phyloP scores from a whole-genome alignment of 2,329 filamentous ascomycete genomes.

The Colletotrichum chrysophilum region DNA sequence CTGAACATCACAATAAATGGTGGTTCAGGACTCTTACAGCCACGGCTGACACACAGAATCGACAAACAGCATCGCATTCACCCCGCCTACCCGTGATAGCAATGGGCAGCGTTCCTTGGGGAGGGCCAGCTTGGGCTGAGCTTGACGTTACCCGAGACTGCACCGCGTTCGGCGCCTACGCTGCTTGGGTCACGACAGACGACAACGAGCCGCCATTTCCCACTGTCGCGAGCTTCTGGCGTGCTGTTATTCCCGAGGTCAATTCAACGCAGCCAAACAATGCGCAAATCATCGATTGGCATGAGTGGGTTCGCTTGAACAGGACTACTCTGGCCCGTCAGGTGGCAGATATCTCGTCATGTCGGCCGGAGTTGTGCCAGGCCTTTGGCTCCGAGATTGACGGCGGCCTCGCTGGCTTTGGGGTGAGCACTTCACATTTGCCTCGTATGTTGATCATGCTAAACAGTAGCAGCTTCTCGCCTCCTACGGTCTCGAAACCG shows the following conservation, averaged over 20 bases:
- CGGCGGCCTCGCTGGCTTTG: background rate
- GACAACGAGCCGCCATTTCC: constrained; percentile 1
- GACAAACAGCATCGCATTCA: no score
- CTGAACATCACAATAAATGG: background rate
- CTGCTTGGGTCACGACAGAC: constrained; percentile 3
- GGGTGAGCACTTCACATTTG: background rate
- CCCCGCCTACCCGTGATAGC: background rate
- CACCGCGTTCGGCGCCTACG: constrained; percentile 1
- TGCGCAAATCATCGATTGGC: constrained; percentile 3
- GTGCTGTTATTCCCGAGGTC: background rate
- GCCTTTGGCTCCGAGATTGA: constrained; percentile 5
- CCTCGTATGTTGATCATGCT: background rate
- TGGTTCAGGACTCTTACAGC: background rate
- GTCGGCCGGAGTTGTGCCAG: background rate
- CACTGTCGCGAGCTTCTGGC: constrained; percentile 7
- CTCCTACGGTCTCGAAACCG: background rate
- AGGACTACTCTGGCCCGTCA: background rate
- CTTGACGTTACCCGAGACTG: background rate
- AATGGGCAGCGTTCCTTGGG: background rate
- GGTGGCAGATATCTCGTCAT: background rate
- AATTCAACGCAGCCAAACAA: background rate
- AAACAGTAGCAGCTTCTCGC: background rate
- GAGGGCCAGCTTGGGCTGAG: background rate
- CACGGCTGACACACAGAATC: background rate
- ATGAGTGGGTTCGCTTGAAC: constrained; percentile 13